phyloP scores from a whole-genome alignment of 140 eudicot genomes.

The Oenanthe javanica region DNA sequence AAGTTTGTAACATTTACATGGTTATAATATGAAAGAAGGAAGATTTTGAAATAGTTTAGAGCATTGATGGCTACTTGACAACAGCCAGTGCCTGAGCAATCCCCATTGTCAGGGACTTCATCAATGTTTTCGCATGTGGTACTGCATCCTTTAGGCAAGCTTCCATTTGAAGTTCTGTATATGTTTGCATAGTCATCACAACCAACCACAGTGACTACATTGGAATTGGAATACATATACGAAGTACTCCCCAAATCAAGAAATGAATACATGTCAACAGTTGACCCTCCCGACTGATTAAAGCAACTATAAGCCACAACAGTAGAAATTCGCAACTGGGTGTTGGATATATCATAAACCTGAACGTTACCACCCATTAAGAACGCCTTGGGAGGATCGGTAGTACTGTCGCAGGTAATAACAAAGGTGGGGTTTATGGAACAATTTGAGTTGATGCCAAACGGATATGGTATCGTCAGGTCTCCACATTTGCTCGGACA shows the following conservation, averaged over 20 bases:
- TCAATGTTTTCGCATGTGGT: neutral
- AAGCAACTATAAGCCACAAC: neutral
- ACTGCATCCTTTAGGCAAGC: neutral
- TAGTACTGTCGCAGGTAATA: neutral
- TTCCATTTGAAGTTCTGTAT: neutral
- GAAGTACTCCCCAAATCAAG: neutral
- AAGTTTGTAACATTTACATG: neutral
- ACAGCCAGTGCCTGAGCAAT: slow-evolving; percentile 5
- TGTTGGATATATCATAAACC: neutral
- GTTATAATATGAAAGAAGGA: rapidly evolving
- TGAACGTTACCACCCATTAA: neutral
- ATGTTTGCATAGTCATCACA: neutral
- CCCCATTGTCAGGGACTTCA: neutral
- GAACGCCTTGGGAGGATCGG: neutral
- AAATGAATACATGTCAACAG: rapidly evolving
- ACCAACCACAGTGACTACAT: neutral
- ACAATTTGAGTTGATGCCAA: neutral
- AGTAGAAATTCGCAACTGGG: neutral
- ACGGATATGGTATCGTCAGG: no score
- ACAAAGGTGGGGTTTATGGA: neutral
- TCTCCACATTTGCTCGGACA: no score
- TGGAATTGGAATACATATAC: neutral
- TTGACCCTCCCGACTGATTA: neutral
- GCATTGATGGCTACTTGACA: neutral
- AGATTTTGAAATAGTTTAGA: neutral